A percentile compares a stretch with the other conserved stretches of the same genome.
These are phyloP conservation scores for Bidens hawaiensis DNA, from an alignment of 140 eudicot genomes.

Conservation along the genomic window DNA sequence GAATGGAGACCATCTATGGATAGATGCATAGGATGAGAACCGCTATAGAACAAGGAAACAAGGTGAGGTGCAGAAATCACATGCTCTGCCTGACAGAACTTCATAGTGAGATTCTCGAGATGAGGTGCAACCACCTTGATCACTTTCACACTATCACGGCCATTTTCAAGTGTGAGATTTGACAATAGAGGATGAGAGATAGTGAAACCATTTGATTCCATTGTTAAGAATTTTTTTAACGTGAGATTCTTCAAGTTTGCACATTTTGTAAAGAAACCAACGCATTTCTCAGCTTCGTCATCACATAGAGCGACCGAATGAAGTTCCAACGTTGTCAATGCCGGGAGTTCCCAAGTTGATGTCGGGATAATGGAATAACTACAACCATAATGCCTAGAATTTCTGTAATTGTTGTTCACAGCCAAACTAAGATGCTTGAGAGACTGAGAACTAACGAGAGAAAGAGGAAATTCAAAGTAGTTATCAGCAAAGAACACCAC, in stretches of 20 bases:
- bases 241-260: conserved; percentile 17
- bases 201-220: neutral
- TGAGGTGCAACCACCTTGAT: conserved; percentile 11
- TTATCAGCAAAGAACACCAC: too few relatives aligned
- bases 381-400: too few relatives aligned
- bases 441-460: neutral
- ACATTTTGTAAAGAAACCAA: conserved; percentile 11
- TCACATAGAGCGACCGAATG: neutral
- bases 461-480: too few relatives aligned
- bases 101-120: neutral
- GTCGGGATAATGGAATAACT: neutral
- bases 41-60: neutral
- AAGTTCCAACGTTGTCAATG: conserved; percentile 19
- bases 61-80: conserved; percentile 9
- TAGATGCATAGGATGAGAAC: neutral
- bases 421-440: neutral
- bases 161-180: neutral
- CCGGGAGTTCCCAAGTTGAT: conserved; percentile 18
- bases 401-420: too few relatives aligned
- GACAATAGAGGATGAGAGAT: conserved; percentile 6
- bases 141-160: neutral
- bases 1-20: too few relatives aligned
- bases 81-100: neutral
- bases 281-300: neutral
- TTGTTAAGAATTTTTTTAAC: neutral